Evolutionary conservation across 2,329 filamentous ascomycete species (phyloP).

Genomic region (Pseudocercospora crystallina): DNA sequence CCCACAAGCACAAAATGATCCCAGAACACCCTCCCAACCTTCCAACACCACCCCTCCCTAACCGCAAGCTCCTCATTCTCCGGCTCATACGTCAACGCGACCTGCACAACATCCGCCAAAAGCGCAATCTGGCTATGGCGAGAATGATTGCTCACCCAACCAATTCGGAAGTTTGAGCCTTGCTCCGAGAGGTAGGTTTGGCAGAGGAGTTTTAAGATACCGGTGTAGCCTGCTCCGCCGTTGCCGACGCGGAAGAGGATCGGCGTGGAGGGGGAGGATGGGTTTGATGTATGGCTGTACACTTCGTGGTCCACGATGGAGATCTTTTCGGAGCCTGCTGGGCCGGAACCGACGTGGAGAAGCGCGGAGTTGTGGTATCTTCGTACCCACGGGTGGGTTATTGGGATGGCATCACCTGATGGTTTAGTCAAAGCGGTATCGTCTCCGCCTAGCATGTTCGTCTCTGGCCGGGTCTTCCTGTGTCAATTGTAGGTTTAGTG

Average conservation of each 20-base stretch:
- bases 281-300: no score
- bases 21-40: constrained; percentile 21
- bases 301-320: constrained; percentile 11
- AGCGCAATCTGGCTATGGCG: constrained; percentile 27
- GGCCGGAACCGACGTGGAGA: constrained; percentile 3
- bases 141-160: constrained; percentile 27
- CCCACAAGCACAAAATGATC: constrained; percentile 30
- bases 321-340: constrained; percentile 11
- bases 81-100: constrained; percentile 30
- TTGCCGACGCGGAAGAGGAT: constrained; percentile 26
- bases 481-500: no score
- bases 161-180: constrained; percentile 21
- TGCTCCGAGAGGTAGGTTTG: constrained; percentile 17
- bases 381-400: constrained; percentile 16
- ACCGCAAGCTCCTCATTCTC: constrained; percentile 23
- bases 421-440: background rate
- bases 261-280: constrained; percentile 12
- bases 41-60: constrained; percentile 23
- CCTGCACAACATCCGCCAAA: constrained; percentile 23
- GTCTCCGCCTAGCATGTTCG: no score
- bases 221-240: constrained; percentile 28
- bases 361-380: constrained; percentile 15
- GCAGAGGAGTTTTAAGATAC: constrained; percentile 17
- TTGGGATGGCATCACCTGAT: background rate
- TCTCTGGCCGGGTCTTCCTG: no score